Conservation (phyloP, 139 green algal species). For the Dunaliella primolecta region DNA sequence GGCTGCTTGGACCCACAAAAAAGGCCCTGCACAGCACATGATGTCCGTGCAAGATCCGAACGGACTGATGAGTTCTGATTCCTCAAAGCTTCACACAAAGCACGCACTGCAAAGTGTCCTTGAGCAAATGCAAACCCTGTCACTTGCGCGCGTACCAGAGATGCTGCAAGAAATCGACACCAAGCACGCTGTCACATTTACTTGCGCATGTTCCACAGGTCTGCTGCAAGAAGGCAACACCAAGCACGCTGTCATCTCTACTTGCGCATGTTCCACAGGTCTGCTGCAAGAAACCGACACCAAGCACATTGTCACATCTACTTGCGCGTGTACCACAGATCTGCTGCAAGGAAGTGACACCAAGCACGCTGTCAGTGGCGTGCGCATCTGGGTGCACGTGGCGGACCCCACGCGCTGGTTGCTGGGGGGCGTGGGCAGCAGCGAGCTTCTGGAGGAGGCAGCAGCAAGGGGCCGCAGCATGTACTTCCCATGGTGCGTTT, state of each 20-base stretch:
- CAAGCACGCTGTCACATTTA: neutral
- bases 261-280: no score
- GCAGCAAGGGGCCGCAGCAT: slow-evolving; percentile 65
- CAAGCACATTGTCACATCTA: neutral
- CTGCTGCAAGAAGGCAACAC: neutral
- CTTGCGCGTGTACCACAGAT: neutral
- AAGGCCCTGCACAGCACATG: no score
- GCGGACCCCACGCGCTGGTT: slow-evolving; percentile 80
- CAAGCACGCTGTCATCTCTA: neutral
- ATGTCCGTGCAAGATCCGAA: no score
- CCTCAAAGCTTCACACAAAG: no score
- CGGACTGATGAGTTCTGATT: no score
- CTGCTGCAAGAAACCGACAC: no score
- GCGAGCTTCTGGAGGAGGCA: slow-evolving; percentile 47
- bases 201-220: neutral
- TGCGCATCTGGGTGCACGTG: slow-evolving; percentile 87
- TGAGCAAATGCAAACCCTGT: no score
- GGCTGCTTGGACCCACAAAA: no score
- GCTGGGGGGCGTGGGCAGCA: slow-evolving; percentile 14
- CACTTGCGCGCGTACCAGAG: no score
- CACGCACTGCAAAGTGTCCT: no score
- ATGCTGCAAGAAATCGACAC: no score
- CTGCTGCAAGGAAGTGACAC: neutral
- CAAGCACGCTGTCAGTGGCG: neutral
- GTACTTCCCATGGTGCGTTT: slow-evolving; percentile 67